Conservation (phyloP, 2,329 filamentous ascomycete species). For the Sporothrix phasma region DNA sequence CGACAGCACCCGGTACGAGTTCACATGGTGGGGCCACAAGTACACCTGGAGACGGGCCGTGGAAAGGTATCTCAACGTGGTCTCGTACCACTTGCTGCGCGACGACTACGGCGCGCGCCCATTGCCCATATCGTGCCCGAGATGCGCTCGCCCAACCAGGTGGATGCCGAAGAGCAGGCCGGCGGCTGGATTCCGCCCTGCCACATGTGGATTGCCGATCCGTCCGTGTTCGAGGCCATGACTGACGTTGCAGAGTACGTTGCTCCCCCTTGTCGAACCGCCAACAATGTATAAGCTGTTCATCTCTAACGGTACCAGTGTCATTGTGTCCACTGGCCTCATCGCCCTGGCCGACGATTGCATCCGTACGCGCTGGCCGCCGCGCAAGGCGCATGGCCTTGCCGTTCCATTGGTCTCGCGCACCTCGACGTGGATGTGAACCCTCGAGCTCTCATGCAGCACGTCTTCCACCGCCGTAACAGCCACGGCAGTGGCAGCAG, state of each 20-base stretch:
- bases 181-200: slow-evolving; percentile 88
- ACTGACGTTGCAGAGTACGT: slow-evolving; percentile 80
- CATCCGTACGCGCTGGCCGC: slow-evolving; percentile 68
- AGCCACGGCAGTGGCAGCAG: slow-evolving; percentile 21
- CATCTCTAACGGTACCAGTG: slow-evolving; percentile 40
- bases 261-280: not conserved
- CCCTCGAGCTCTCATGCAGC: slow-evolving; percentile 28
- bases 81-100: slow-evolving; percentile 73
- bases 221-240: slow-evolving; percentile 54
- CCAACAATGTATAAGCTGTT: not conserved
- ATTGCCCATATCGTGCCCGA: slow-evolving; percentile 83
- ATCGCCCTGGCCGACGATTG: slow-evolving; percentile 83
- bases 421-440: slow-evolving; percentile 27
- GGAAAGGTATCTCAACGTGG: slow-evolving; percentile 56
- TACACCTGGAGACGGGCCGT: slow-evolving; percentile 75
- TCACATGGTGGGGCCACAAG: slow-evolving; percentile 82
- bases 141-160: slow-evolving; percentile 59
- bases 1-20: slow-evolving; percentile 63
- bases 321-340: slow-evolving; percentile 82
- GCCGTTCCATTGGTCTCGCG: slow-evolving; percentile 28
- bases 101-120: slow-evolving; percentile 44
- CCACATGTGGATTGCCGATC: slow-evolving; percentile 81
- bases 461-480: slow-evolving; percentile 26
- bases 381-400: slow-evolving; percentile 34
- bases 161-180: slow-evolving; percentile 59